Conservation (phyloP, 2,329 filamentous ascomycete genomes). For the Dryadomyces quercivorus region DNA sequence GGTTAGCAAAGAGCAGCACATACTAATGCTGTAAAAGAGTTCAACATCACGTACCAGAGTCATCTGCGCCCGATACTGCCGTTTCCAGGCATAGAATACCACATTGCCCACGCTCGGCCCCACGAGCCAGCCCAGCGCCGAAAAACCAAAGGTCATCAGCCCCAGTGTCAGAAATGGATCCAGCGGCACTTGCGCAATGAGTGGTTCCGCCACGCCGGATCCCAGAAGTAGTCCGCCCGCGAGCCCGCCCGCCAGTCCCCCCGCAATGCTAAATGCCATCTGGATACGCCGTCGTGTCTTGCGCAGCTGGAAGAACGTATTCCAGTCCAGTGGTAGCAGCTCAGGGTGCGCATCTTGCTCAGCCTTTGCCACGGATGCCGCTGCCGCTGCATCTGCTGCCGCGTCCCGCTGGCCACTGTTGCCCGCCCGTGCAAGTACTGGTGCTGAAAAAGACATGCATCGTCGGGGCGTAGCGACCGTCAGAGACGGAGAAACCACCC, state of each 20-base stretch:
- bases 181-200: slow-evolving; percentile 62
- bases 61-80: slow-evolving; percentile 60
- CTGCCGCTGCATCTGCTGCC: slow-evolving; percentile 11
- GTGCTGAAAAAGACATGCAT: background rate
- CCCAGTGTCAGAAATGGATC: slow-evolving; percentile 83
- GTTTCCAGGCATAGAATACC: slow-evolving; percentile 66
- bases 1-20: background rate
- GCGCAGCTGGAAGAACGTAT: slow-evolving; percentile 84
- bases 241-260: slow-evolving; percentile 49
- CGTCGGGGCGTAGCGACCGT: background rate
- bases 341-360: slow-evolving; percentile 15
- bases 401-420: slow-evolving; percentile 5
- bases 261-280: slow-evolving; percentile 60
- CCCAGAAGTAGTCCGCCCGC: slow-evolving; percentile 55
- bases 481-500: background rate
- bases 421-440: background rate
- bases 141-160: slow-evolving; percentile 62
- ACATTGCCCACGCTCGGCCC: slow-evolving; percentile 73
- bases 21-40: too few relatives aligned
- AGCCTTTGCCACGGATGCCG: slow-evolving; percentile 6
- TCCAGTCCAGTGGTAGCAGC: slow-evolving; percentile 58
- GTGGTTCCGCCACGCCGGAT: slow-evolving; percentile 57
- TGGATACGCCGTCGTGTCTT: slow-evolving; percentile 76
- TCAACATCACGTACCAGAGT: slow-evolving; percentile 33
- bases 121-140: slow-evolving; percentile 75